Conservation (phyloP, 352 stramenopile species). For the Phytophthora cactorum region DNA sequence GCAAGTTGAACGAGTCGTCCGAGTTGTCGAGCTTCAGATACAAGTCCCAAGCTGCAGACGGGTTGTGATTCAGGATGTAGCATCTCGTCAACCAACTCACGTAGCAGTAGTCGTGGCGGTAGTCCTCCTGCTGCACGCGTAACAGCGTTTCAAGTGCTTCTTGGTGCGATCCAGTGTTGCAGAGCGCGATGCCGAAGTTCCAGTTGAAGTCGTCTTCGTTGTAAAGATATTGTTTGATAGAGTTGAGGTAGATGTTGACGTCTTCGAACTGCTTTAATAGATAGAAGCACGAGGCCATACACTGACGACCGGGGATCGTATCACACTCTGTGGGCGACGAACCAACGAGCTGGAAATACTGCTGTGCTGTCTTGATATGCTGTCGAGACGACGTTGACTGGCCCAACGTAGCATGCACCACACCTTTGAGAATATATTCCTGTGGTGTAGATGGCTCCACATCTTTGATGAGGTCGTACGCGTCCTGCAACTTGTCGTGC, state of each 20-base stretch:
- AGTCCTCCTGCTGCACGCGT: conserved; percentile 91
- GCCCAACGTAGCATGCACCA: conserved; percentile 93
- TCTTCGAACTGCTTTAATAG: conserved; percentile 97
- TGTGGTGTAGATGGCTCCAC: conserved; percentile 94
- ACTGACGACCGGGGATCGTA: conserved; percentile 96
- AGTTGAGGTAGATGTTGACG: conserved; percentile 98
- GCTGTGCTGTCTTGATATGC: conserved; percentile 93
- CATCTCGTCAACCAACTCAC: conserved; percentile 91
- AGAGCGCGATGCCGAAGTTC: conserved; percentile 96
- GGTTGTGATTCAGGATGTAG: conserved; percentile 96
- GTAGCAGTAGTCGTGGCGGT: conserved; percentile 94
- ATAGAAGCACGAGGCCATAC: conserved; percentile 98
- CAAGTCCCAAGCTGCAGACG: conserved; percentile 94
- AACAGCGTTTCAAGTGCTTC: conserved; percentile 94
- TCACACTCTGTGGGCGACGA: conserved; percentile 95
- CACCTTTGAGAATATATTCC: conserved; percentile 91
- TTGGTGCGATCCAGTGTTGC: conserved; percentile 93
- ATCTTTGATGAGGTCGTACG: conserved; percentile 95
- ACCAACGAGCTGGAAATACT: conserved; percentile 95
- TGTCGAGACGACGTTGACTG: conserved; percentile 90
- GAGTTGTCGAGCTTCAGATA: conserved; percentile 97
- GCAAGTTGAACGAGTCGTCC: conserved; percentile 95
- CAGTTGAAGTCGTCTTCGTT: conserved; percentile 99
- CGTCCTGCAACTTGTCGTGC: conserved; percentile 93
- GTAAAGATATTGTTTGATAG: conserved; percentile 96